Percentiles rank a stretch among this genome's conserved stretches.
phyloP scores from a whole-genome alignment of 805 yeast species.

The Saturnispora kantuleensis region DNA sequence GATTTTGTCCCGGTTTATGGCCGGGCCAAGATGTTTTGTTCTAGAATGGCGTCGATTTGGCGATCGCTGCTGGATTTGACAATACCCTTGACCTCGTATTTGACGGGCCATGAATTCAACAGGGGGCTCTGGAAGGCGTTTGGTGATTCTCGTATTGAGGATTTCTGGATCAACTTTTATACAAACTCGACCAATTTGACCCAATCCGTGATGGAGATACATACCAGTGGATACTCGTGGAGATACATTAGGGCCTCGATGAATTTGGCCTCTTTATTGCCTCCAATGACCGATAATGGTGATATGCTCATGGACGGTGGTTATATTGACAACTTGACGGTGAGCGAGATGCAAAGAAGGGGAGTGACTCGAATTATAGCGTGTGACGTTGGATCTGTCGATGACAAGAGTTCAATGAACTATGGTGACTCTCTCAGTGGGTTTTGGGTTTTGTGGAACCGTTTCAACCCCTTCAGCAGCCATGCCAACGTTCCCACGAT shows the following conservation, averaged over 20 bases:
- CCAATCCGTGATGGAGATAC: conserved; percentile 90
- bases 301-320: conserved; percentile 95
- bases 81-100: conserved; percentile 87
- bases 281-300: conserved; percentile 83
- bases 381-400: conserved; percentile 92
- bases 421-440: conserved; percentile 94
- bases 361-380: conserved; percentile 88
- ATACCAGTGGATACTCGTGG: conserved; percentile 91
- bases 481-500: conserved; percentile 86
- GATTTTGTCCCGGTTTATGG: conserved; percentile 89
- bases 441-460: conserved; percentile 76
- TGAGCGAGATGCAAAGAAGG: conserved; percentile 77
- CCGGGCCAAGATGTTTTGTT: conserved; percentile 76
- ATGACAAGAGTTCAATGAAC: conserved; percentile 79
- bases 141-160: conserved; percentile 89
- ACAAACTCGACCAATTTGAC: conserved; percentile 93
- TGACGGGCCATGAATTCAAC: conserved; percentile 95
- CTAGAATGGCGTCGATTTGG: conserved; percentile 79
- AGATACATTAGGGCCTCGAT: conserved; percentile 89
- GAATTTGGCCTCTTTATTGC: conserved; percentile 90
- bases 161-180: conserved; percentile 85
- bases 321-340: conserved; percentile 88
- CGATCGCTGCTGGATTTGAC: conserved; percentile 76
- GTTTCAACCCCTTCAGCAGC: conserved; percentile 82
- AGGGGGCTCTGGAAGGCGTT: conserved; percentile 96